Percentiles rank a stretch among this genome's conserved stretches.
These are phyloP conservation scores for Penicillium paradoxum DNA, from an alignment of 495 filamentous ascomycete genomes.

Conservation along the genomic window DNA sequence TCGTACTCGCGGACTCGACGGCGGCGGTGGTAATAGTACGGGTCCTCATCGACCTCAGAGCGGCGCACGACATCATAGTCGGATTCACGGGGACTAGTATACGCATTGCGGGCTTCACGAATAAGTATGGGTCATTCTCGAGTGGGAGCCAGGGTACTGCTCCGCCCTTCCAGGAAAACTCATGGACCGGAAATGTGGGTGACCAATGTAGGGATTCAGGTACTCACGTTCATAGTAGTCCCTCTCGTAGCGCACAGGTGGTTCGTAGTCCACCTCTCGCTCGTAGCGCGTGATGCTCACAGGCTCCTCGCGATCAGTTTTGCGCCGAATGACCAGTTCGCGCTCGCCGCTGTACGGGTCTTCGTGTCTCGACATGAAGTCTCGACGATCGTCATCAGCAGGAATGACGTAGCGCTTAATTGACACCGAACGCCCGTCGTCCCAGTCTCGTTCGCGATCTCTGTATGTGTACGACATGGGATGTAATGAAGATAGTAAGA, in stretches of 20 bases:
- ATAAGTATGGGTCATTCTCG: slow-evolving; percentile 72
- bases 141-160: slow-evolving; percentile 52
- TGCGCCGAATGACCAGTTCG: slow-evolving; percentile 47
- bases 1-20: slow-evolving; percentile 52
- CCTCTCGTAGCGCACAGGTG: slow-evolving; percentile 42
- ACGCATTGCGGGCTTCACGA: slow-evolving; percentile 65
- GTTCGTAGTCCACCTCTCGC: slow-evolving; percentile 42
- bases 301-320: slow-evolving; percentile 42
- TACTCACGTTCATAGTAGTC: slow-evolving; percentile 55
- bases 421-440: slow-evolving; percentile 38
- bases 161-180: slow-evolving; percentile 61
- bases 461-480: slow-evolving; percentile 45
- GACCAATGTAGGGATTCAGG: slow-evolving; percentile 44
- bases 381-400: slow-evolving; percentile 40
- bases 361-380: slow-evolving; percentile 37
- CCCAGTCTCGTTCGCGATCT: slow-evolving; percentile 43
- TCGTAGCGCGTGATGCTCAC: slow-evolving; percentile 38
- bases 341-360: slow-evolving; percentile 33
- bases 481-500: slow-evolving; percentile 3
- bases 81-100: slow-evolving; percentile 60
- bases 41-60: slow-evolving; percentile 48
- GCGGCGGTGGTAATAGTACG: slow-evolving; percentile 64
- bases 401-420: slow-evolving; percentile 51
- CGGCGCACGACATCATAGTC: slow-evolving; percentile 65
- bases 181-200: slow-evolving; percentile 60